phyloP scores from a whole-genome alignment of 164 flowering plant species.

The Vitis rotundifolia region DNA sequence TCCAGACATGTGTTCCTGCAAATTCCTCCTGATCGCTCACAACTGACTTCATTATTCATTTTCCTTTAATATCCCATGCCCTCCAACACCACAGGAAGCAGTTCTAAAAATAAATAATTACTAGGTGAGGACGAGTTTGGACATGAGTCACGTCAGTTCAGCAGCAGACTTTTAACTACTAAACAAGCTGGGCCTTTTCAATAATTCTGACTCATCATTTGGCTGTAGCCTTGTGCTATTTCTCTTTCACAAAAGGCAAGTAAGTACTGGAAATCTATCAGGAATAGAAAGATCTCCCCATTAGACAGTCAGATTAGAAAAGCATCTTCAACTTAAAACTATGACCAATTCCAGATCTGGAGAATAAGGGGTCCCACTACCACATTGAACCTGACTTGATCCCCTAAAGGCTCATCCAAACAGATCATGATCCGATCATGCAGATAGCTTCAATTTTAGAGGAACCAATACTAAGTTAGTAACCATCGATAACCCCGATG shows the following conservation, averaged over 20 bases:
- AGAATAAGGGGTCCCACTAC: conserved; percentile 27
- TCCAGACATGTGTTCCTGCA: too few species aligned
- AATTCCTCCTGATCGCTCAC: too few species aligned
- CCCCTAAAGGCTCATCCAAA: not conserved
- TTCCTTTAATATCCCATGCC: too few species aligned
- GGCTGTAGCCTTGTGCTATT: not conserved
- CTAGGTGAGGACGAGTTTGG: not conserved
- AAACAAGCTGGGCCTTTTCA: not conserved
- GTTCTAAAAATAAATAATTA: not conserved
- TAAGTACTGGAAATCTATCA: conserved; percentile 1
- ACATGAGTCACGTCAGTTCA: not conserved
- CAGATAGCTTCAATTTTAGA: not conserved
- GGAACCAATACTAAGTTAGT: not conserved
- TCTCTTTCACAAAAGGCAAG: conserved; percentile 1
- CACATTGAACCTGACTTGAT: conserved; percentile 3
- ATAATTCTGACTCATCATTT: not conserved
- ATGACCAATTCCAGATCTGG: conserved; percentile 25
- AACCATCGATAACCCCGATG: too few species aligned
- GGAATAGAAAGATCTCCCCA: conserved; percentile 14
- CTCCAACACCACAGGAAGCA: too few species aligned
- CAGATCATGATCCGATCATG: too few species aligned
- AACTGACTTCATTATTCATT: too few species aligned
- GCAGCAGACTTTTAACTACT: not conserved
- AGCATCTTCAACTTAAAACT: conserved; percentile 6
- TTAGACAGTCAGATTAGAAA: conserved; percentile 5